Base-by-base conservation (phyloP, 192 early-diverging fungal genomes). In the Gaertneriomyces sp. region DNA sequence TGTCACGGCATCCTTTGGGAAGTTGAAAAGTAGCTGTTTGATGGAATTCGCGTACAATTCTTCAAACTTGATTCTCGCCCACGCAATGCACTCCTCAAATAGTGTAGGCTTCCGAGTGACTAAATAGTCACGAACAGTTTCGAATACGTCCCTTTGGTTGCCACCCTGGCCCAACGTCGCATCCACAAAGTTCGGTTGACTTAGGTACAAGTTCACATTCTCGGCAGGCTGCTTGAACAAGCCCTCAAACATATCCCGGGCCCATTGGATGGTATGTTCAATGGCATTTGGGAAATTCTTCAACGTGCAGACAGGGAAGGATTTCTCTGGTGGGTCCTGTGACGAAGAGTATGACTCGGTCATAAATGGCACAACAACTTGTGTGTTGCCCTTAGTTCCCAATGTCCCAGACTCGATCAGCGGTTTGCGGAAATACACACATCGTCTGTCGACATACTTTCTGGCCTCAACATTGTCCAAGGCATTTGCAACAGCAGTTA, bases 271-370 rank as follows among this genome's bases (percentile, higher is more conserved):
- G 4, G 81, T 83, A 75, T 99, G 96, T 69, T 99, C 96, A 33
- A 96, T 95, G 41, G 92, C 77, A 11, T 96, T 90, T 6, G 96
- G 96, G 54, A 96, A 97, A 71, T 99, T 96, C 66, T 95, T 94
- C 61, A 99, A 90, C 4, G 96, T 99, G 72, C 96, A 99, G 20
- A 97, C 92, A 0, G 96, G 96, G 57, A 93, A 94, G 39, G 90
- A 88, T 81, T 94, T 98, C 76, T 99, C 97, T 45, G 93, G 93
- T 0, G 97, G 97, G 74, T 99, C 97, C 64, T 92, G 91, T 44
- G 95, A 98, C 17, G 94, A 97, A 4, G 93, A 93, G 81, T 99
- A 99, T 7, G 95, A 95, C 81, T 99, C 97, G 6, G 97, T 99
- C 64, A 98, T 71, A 75, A 84, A 85, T 12, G 97, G 97, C 72